Base-by-base conservation (phyloP, 129 eudicot species). In the Sambucus nigra region DNA sequence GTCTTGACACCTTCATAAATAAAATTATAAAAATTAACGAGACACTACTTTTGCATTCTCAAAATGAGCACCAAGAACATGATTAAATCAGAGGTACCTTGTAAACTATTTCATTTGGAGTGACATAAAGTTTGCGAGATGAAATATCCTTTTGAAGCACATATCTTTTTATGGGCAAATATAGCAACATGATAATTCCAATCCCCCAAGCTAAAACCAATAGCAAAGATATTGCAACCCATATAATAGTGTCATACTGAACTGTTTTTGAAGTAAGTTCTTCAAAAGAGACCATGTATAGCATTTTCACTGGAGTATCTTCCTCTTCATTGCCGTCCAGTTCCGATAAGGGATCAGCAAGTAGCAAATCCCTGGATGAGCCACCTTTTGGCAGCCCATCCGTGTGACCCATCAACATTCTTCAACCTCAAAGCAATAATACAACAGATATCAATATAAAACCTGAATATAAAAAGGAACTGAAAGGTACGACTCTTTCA, bases 171-270 rank as follows among this genome's bases (percentile, higher is more conserved):
- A 57, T 55, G 27, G 95, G 95, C 67, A 86, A 68, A 73, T 86
- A 86, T 15, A 86, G 59, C 71, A 86, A 49, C 87, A 86, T 71
- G 49, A 86, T 48, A 2, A 70, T 52, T 25, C 92, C 95, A 28
- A 86, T 44, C 14, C 95, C 92, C 95, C 87, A 86, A 51, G 95
- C 95, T 76, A 86, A 76, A 67, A 86, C 81, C 71, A 86, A 65
- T 31, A 86, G 28, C 60, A 81, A 42, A 22, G 92, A 86, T 69
- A 86, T 78, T 21, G 81, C 75, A 31, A 81, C 64, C 95, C 95
- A 86, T 56, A 86, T 78, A 32, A 86, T 76, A 7, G 87, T 81
- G 60, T 86, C 95, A 25, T 86, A 86, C 67, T 35, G 69, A 41
- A 86, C 51, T 51, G 61, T 29, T 24, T 76, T 78, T 7, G 72